Evolutionary conservation across 2,329 filamentous ascomycete genomes (phyloP).

Genomic region (Penicillium sp.): DNA sequence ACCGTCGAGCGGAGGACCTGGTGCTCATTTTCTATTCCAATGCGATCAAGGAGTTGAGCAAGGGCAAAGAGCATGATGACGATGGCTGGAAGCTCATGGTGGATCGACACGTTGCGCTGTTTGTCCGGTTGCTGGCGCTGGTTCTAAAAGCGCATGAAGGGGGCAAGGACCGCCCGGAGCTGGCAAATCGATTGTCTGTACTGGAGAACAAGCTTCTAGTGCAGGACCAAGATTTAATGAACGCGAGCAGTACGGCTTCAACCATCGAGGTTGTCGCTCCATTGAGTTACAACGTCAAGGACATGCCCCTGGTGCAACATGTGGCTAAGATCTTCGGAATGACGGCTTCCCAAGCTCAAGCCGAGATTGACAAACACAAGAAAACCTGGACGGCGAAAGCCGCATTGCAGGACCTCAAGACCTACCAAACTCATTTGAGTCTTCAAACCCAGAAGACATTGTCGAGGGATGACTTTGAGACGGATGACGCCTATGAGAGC

Average conservation of each 20-base stretch:
- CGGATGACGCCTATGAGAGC: conserved; percentile 80
- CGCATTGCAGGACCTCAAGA: conserved; percentile 86
- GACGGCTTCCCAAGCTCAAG: conserved; percentile 75
- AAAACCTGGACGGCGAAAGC: conserved; percentile 87
- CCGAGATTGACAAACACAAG: conserved; percentile 80
- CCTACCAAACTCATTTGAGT: conserved; percentile 86
- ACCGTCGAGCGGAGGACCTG: conserved; percentile 86
- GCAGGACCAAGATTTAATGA: conserved; percentile 85
- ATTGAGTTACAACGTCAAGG: conserved; percentile 87
- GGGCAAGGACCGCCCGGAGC: conserved; percentile 79
- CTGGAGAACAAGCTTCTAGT: conserved; percentile 92
- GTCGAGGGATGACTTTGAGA: conserved; percentile 81
- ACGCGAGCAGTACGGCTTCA: conserved; percentile 58
- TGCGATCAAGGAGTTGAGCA: conserved; percentile 85
- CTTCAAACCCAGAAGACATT: conserved; percentile 75
- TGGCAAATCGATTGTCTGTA: conserved; percentile 73
- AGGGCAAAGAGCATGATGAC: conserved; percentile 73
- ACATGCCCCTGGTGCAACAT: conserved; percentile 90
- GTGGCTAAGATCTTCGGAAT: conserved; percentile 86
- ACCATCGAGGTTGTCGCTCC: conserved; percentile 81
- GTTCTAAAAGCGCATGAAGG: conserved; percentile 82
- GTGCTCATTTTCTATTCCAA: conserved; percentile 96
- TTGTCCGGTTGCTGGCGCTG: conserved; percentile 79
- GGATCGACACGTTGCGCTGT: conserved; percentile 91
- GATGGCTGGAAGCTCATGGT: conserved; percentile 89